Conservation (phyloP, 176 grass and related monocot genomes). For the Triticum dicoccoides region DNA sequence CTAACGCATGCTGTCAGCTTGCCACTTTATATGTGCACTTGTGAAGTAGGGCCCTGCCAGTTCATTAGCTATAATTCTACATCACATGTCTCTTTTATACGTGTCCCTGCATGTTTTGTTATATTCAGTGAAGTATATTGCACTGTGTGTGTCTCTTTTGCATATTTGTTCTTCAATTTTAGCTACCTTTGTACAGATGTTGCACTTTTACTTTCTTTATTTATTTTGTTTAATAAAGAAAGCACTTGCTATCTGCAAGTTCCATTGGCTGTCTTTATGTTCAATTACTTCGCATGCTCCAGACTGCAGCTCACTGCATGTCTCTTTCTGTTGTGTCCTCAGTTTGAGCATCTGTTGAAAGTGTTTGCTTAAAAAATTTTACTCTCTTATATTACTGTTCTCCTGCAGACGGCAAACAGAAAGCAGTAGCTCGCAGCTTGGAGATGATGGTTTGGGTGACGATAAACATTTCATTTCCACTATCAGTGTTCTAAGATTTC, state of each 20-base stretch:
- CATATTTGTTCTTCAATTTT: not conserved
- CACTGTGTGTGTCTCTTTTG: not conserved
- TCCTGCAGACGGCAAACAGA: slow-evolving; percentile 55
- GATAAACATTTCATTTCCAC: slow-evolving; percentile 25
- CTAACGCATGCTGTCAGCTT: not conserved
- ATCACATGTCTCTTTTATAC: not conserved
- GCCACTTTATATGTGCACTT: slow-evolving; percentile 7
- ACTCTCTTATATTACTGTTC: not conserved
- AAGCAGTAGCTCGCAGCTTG: slow-evolving; percentile 31
- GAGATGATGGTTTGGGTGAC: slow-evolving; percentile 41
- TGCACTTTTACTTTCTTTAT: not conserved
- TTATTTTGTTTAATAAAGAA: not conserved
- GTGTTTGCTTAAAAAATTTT: slow-evolving; percentile 24
- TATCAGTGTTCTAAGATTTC: slow-evolving; percentile 28
- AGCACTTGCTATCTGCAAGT: not conserved
- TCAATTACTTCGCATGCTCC: not conserved
- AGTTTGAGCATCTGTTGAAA: not conserved
- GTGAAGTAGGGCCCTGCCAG: not conserved
- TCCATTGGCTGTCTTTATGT: not conserved
- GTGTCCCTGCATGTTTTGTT: not conserved
- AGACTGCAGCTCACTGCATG: not conserved
- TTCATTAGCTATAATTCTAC: not conserved
- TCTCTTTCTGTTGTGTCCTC: not conserved
- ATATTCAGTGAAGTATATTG: not conserved
- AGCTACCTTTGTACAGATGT: not conserved